Evolutionary conservation across 306 rosid genomes (phyloP), one percentile per base, ranked within the genome.

Genomic region (Inga leiocalycina): DNA sequence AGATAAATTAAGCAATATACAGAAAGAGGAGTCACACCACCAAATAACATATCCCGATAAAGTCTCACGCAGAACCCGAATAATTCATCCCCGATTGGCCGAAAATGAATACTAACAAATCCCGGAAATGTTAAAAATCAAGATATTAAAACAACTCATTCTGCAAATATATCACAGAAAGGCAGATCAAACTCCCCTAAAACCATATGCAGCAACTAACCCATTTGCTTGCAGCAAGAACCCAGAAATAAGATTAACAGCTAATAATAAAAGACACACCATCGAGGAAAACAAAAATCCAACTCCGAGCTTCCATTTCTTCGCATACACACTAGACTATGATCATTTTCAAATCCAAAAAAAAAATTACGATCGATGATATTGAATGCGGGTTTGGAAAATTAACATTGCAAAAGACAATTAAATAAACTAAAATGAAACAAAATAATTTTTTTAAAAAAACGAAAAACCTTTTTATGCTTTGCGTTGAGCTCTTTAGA

Each of bases 401-500:
- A 41, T 61, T 34, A 54, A 24, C 52, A 74, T 76, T 68, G 64
- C 32, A 45, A 59, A 4, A 35, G 20, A 35, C 57, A 39, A 17
- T 14, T 10, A 2, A 7, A 20, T 24, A 13, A 15, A 45, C 15
- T 20, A 15, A 72, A 41, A 46, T 19, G 68, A 17, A 14, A 12
- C 2, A 3, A 22, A 16, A 8, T 6, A 92, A 95, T 15, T 59
- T 37, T 6, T 6, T 39, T 37, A 37, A 8, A 22, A 30, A 13
- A 37, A 30, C 8, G 6, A 5, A 48, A 2, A 17, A 93, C 98
- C 98, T 93, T 95, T 86, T 93, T 86, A 91, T 95, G 98, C 82
- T 64, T 91, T 84, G 97, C 98, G 92, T 95, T 95, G 84, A 95
- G 98, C 88, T 95, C 98, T 84, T 95, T 95, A 76, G 98, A 80